phyloP scores from a whole-genome alignment of 2,329 filamentous ascomycete species.

The Trichoderma afroharzianum region DNA sequence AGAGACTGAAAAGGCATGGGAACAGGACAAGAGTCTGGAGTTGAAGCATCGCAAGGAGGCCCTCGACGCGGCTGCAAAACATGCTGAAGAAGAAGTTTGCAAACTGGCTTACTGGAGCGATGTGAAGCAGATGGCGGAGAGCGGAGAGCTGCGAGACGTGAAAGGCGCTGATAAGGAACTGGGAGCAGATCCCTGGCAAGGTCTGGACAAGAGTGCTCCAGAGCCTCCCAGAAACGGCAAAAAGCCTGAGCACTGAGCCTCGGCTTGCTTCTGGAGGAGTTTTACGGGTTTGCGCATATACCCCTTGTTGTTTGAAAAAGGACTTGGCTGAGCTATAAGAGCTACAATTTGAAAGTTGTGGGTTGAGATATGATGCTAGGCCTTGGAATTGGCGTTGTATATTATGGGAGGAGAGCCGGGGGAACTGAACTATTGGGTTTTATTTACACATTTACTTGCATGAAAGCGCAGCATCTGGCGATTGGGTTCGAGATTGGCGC shows the following conservation, averaged over 20 bases:
- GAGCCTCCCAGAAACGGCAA: constrained; percentile 33
- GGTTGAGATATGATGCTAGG: background rate
- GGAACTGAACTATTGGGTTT: background rate
- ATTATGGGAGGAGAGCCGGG: background rate
- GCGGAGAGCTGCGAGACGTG: constrained; percentile 44
- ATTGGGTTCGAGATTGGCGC: background rate
- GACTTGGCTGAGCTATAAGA: background rate
- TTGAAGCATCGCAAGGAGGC: constrained; percentile 54
- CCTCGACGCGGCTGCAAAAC: constrained; percentile 68
- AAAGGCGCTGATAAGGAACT: constrained; percentile 34
- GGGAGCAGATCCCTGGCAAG: constrained; percentile 43
- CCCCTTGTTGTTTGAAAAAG: background rate
- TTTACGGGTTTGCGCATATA: background rate
- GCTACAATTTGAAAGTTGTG: background rate
- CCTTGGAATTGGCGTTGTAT: background rate
- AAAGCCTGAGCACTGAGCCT: constrained; percentile 14
- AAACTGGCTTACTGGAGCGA: constrained; percentile 87
- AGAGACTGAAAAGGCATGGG: constrained; percentile 37
- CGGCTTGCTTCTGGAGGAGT: background rate
- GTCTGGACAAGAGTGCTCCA: constrained; percentile 52
- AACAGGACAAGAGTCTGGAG: constrained; percentile 36
- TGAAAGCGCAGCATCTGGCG: constrained; percentile 3
- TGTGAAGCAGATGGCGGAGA: constrained; percentile 63
- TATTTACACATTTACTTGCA: background rate
- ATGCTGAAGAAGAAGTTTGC: constrained; percentile 76